Evolutionary conservation across 192 early-diverging fungal genomes (phyloP).

Genomic region (Haplosporangium gracile): DNA sequence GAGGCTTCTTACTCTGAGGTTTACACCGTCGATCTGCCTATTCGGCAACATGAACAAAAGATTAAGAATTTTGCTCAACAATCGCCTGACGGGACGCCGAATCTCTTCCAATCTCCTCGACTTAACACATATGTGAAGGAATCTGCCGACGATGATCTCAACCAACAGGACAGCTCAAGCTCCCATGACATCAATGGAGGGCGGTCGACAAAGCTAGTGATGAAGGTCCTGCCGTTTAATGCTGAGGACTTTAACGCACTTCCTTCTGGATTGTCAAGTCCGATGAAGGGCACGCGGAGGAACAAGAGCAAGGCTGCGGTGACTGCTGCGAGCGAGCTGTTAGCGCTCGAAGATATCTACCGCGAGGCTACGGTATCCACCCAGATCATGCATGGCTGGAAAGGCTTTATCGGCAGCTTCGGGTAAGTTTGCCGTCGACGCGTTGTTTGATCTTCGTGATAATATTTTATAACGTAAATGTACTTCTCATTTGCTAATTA

Average conservation of each 20-base stretch:
- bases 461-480: slow-evolving; percentile 31
- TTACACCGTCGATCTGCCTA: slow-evolving; percentile 61
- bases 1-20: slow-evolving; percentile 92
- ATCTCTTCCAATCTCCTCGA: slow-evolving; percentile 27
- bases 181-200: slow-evolving; percentile 48
- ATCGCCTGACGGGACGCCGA: neutral
- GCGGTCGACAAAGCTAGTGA: slow-evolving; percentile 64
- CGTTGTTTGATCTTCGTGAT: neutral
- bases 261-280: slow-evolving; percentile 58
- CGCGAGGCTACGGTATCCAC: slow-evolving; percentile 66
- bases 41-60: neutral
- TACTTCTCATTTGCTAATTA: slow-evolving; percentile 32
- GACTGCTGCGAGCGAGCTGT: slow-evolving; percentile 6
- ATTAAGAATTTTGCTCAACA: neutral
- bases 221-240: slow-evolving; percentile 88
- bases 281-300: slow-evolving; percentile 68
- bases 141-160: slow-evolving; percentile 34
- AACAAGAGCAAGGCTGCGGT: slow-evolving; percentile 71
- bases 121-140: slow-evolving; percentile 25
- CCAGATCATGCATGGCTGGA: slow-evolving; percentile 48
- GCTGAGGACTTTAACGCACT: slow-evolving; percentile 54
- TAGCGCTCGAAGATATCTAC: slow-evolving; percentile 43
- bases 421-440: slow-evolving; percentile 26
- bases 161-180: slow-evolving; percentile 6
- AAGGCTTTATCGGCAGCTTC: slow-evolving; percentile 56